Evolutionary conservation across 495 filamentous ascomycete species (phyloP).

Genomic region (Hypoxylon subgilvum): DNA sequence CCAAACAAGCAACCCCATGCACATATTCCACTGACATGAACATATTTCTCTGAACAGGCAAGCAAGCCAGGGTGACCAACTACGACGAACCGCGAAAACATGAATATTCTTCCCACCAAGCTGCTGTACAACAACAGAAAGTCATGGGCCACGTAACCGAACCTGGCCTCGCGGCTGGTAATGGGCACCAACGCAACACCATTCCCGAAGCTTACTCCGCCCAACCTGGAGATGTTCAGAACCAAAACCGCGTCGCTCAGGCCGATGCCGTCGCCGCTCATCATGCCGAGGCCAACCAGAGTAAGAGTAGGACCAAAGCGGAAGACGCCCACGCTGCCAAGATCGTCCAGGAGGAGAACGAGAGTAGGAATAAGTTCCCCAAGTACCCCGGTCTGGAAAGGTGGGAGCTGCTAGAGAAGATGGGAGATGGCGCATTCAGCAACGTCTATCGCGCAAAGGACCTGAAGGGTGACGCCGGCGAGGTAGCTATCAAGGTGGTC

Average conservation of each 20-base stretch:
- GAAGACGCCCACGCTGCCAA: conserved; percentile 75
- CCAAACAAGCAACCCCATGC: conserved; percentile 1
- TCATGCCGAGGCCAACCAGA: conserved; percentile 49
- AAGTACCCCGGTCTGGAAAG: conserved; percentile 90
- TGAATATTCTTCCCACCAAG: conserved; percentile 63
- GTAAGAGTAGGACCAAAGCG: conserved; percentile 54
- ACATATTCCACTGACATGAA: conserved; percentile 42
- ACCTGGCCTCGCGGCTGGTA: conserved; percentile 52
- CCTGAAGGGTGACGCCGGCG: conserved; percentile 65
- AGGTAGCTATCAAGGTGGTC: conserved; percentile 98
- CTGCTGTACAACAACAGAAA: conserved; percentile 43
- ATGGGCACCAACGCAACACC: conserved; percentile 46
- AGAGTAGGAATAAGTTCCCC: conserved; percentile 82
- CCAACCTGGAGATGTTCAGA: conserved; percentile 59
- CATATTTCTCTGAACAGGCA: conserved; percentile 56
- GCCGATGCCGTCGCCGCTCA: conserved; percentile 66
- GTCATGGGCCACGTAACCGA: conserved; percentile 57
- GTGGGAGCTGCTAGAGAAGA: conserved; percentile 91
- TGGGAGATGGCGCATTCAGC: conserved; percentile 99
- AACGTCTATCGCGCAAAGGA: conserved; percentile 94
- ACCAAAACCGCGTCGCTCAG: conserved; percentile 67
- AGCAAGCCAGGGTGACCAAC: conserved; percentile 82
- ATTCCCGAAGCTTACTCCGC: conserved; percentile 61
- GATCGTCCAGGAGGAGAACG: conserved; percentile 89
- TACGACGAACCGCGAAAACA: conserved; percentile 59